Conservation (phyloP, 371 early-diverging fungal species). For the Syncephalastrum monosporum region DNA sequence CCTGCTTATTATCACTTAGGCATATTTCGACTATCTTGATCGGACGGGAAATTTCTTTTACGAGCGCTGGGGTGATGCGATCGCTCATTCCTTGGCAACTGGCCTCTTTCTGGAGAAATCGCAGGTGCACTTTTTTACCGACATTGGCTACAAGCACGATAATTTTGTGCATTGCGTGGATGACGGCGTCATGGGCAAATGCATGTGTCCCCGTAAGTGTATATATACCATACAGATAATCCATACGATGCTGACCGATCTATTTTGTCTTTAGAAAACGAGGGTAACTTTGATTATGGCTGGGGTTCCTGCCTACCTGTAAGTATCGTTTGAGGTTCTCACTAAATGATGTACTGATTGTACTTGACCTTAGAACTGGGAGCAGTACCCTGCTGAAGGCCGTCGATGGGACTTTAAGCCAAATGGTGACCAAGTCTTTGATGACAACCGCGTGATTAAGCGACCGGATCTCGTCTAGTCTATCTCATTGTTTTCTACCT, state of each 20-base stretch:
- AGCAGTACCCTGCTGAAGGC: constrained; percentile 24
- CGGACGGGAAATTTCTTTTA: constrained; percentile 87
- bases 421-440: constrained; percentile 27
- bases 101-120: constrained; percentile 74
- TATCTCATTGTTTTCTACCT: too few relatives aligned
- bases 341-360: background rate
- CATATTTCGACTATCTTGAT: constrained; percentile 82
- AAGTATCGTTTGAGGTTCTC: background rate
- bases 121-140: constrained; percentile 89
- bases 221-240: background rate
- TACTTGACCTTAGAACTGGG: constrained; percentile 24
- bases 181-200: constrained; percentile 36
- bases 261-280: constrained; percentile 13
- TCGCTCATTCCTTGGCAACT: constrained; percentile 90
- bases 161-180: constrained; percentile 40
- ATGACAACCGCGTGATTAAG: constrained; percentile 1
- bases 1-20: constrained; percentile 18
- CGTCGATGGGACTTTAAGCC: constrained; percentile 28
- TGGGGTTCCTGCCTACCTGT: constrained; percentile 39
- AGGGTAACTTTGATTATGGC: constrained; percentile 29
- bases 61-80: constrained; percentile 98
- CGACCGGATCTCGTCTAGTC: constrained; percentile 6
- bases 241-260: background rate
- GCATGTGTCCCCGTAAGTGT: constrained; percentile 41
- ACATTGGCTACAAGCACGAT: constrained; percentile 74